Base-by-base conservation (phyloP, 768 basidiomycete species). In the Kwoniella pini region DNA sequence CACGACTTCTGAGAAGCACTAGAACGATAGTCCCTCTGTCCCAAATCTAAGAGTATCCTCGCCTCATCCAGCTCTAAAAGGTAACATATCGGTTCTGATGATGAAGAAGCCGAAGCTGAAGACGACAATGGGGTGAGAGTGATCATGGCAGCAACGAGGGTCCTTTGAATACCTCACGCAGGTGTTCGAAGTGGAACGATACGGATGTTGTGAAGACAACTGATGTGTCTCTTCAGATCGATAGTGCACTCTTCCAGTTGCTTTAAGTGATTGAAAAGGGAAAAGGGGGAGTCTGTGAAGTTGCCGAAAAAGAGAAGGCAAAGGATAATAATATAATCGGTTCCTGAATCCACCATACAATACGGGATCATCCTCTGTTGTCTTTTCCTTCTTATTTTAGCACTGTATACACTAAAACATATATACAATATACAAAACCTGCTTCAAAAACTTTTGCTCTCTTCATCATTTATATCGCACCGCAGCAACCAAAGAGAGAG, bases 41-140 rank as follows among this genome's bases (percentile, higher is more conserved):
- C 96, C 76, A 95, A 91, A 80, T 99, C 96, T 58, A 99, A 84
- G 19, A 99, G 84, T 68, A 99, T 90, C 59, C 86, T 84, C 21
- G 96, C 87, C 79, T 94, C 92, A 82, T 98, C 96, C 55, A 98
- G 85, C 71, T 97, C 89, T 21, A 99, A 85, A 30, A 98, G 82
- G 77, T 96, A 95, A 55, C 73, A 79, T 49, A 80, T 59, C 64
- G 85, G 85, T 52, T 91, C 90, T 36, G 90, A 86, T 0, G 72
- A 62, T 0, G 77, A 75, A 0, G 79, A 74, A 5, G 74, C 60
- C 1, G 70, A 57, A 3, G 74, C 71, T 3, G 78, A 76, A 24
- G 91, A 91, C 36, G 91, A 88, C 44, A 98, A 81, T 1, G 95
- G 90, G 9, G 89, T 93, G 77, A 98, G 91, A 26, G 91, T 94